Evolutionary conservation across 768 basidiomycete species (phyloP), one percentile per base, ranked within the genome.

Genomic region (Pulveroboletus sp.): DNA sequence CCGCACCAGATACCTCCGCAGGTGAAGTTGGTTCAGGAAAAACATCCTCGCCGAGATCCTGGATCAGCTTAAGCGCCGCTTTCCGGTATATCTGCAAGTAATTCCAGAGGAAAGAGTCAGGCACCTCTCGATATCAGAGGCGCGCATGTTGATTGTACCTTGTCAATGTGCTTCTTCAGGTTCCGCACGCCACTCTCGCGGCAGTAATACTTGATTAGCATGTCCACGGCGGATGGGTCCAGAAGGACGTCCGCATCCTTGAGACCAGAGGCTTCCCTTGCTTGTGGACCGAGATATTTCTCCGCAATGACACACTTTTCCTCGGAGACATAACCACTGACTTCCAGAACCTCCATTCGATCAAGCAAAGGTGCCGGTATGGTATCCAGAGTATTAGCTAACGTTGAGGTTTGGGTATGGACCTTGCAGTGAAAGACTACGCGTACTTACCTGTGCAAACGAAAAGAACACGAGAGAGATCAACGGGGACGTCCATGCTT

Each of bases 81-180:
- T 99, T 99, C 52, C 97, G 83, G 69, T 94, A 98, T 49, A 99
- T 94, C 93, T 97, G 48, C 19, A 16, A 45, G 40, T 8, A 10
- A 19, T 25, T 42, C 5, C 3, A 52, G 5, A 1, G 13, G 21
- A n/a, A 32, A 29, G 3, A 14, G 23, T 58, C 40, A 50, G 45
- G 25, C 3, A 35, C 23, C n/a, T n/a, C n/a, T n/a, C n/a, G n/a
- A n/a, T 1, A 16, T 24, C 17, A 12, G 21, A 34, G 9, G 7
- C 1, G 7, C 62, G 12, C n/a, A 24, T n/a, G 2, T 29, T 6
- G n/a, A 32, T 16, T 41, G 2, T 51, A 92, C 93, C 84, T 98
- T 98, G 63, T 99, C 95, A 46, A 99, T 95, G 61, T 94, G 90
- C 71, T 99, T 98, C 83, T 98, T 98, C 65, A 99, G 63, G 63